Percentiles rank a stretch among this genome's conserved stretches.
phyloP scores from a whole-genome alignment of 306 rosid species.

The Sphenostylis stenocarpa region DNA sequence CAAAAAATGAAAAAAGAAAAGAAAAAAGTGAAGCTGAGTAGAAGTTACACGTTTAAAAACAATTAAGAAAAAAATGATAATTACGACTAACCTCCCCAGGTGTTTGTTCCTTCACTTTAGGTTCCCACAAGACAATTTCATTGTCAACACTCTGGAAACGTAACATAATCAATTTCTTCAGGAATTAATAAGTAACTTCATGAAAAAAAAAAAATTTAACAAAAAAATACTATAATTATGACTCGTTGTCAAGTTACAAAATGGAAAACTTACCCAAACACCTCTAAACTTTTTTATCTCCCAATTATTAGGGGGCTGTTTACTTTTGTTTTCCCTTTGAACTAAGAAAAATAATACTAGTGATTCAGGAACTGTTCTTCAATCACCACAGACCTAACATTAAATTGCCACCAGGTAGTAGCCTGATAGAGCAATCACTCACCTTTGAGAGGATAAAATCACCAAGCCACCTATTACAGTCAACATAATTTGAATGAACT shows the following conservation, averaged over 20 bases:
- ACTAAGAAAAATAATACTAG: neutral
- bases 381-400: slow-evolving; percentile 4
- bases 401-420: neutral
- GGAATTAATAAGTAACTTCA: slow-evolving; percentile 13
- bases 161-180: slow-evolving; percentile 10
- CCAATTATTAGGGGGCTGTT: neutral
- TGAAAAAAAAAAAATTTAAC: too few relatives aligned
- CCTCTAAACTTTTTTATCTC: neutral
- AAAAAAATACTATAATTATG: neutral
- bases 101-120: slow-evolving; percentile 93
- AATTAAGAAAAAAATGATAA: slow-evolving; percentile 13
- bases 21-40: neutral
- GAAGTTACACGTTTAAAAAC: neutral
- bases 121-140: slow-evolving; percentile 96
- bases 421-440: slow-evolving; percentile 29
- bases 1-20: neutral
- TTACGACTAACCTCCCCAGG: slow-evolving; percentile 91
- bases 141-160: slow-evolving; percentile 86
- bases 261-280: neutral
- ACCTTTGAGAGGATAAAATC: slow-evolving; percentile 97
- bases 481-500: slow-evolving; percentile 90
- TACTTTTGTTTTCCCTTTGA: too few relatives aligned
- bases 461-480: slow-evolving; percentile 99
- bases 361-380: neutral
- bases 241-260: slow-evolving; percentile 10